These are phyloP conservation scores for Anisodus tanguticus DNA, from an alignment of 257 asterid genomes.

Conservation along the genomic window DNA sequence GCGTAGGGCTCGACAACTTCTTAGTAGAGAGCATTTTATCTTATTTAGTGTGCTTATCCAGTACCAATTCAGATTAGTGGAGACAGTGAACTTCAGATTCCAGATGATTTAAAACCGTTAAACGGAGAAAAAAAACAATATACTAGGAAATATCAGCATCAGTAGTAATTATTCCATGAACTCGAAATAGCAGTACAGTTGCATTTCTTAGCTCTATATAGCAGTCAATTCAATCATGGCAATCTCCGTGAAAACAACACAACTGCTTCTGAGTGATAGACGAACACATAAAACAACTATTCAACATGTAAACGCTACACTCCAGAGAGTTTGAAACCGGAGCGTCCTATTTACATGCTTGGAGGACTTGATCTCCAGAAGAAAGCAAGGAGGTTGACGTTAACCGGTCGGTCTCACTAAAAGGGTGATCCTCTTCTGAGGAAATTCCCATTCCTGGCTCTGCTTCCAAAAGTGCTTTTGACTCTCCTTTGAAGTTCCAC, in stretches of 20 bases:
- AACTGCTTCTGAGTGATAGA: background rate
- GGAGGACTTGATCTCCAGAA: conserved; percentile 42
- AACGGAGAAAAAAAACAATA: background rate
- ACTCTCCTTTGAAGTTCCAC: conserved; percentile 42
- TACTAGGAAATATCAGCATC: background rate
- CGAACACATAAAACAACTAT: background rate
- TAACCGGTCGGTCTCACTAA: conserved; percentile 43
- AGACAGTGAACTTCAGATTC: background rate
- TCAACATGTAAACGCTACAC: background rate
- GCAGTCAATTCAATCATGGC: no score
- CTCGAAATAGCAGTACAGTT: background rate
- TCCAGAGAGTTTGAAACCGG: background rate
- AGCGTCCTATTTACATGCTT: conserved; percentile 42
- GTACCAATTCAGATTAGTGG: background rate
- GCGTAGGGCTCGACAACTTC: background rate
- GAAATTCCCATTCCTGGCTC: conserved; percentile 31
- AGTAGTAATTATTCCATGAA: conserved; percentile 17
- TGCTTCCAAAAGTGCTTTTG: conserved; percentile 50
- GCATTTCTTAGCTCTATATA: background rate
- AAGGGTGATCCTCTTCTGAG: conserved; percentile 57
- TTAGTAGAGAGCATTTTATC: background rate
- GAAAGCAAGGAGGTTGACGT: conserved; percentile 56
- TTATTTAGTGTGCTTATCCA: background rate
- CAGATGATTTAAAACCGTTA: background rate
- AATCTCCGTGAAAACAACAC: background rate